phyloP scores from a whole-genome alignment of 257 asterid genomes.

The Buddleja alternifolia region DNA sequence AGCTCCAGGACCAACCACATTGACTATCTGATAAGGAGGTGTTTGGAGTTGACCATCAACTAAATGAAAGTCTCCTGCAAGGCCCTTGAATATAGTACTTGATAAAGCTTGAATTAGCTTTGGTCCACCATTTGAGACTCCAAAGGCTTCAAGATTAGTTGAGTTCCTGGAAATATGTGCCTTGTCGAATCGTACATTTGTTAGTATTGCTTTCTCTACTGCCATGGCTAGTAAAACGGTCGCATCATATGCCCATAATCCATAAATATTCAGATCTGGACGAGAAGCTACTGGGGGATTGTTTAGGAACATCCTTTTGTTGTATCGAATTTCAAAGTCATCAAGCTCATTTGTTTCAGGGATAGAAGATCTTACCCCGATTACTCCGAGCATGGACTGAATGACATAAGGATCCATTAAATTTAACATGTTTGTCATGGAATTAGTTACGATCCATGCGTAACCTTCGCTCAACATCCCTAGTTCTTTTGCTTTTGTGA shows the following conservation, averaged over 20 bases:
- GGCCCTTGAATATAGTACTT: constrained; percentile 17
- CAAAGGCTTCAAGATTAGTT: constrained; percentile 14
- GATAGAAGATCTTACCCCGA: constrained; percentile 18
- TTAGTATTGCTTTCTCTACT: constrained; percentile 7
- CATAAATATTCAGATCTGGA: constrained; percentile 1
- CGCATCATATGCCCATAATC: constrained; percentile 33
- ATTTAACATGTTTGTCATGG: constrained; percentile 2
- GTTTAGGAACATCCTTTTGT: not conserved
- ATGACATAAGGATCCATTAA: not conserved
- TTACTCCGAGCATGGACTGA: constrained; percentile 27
- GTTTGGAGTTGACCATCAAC: constrained; percentile 26
- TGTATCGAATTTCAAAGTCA: not conserved
- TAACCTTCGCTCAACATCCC: constrained; percentile 31
- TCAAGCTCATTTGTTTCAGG: constrained; percentile 21
- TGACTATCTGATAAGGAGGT: constrained; percentile 27
- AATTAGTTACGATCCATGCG: constrained; percentile 29
- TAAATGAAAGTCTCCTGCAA: constrained; percentile 18
- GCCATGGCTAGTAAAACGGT: constrained; percentile 28
- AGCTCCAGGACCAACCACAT: constrained; percentile 12
- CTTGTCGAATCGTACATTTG: not conserved
- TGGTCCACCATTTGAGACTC: constrained; percentile 22
- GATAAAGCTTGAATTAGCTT: constrained; percentile 10
- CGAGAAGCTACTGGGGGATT: not conserved
- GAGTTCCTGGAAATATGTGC: not conserved
- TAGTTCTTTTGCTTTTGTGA: constrained; percentile 16